Evolutionary conservation across 176 grass and related monocot genomes (phyloP).

Genomic region (Cenchrus fungigraminus): DNA sequence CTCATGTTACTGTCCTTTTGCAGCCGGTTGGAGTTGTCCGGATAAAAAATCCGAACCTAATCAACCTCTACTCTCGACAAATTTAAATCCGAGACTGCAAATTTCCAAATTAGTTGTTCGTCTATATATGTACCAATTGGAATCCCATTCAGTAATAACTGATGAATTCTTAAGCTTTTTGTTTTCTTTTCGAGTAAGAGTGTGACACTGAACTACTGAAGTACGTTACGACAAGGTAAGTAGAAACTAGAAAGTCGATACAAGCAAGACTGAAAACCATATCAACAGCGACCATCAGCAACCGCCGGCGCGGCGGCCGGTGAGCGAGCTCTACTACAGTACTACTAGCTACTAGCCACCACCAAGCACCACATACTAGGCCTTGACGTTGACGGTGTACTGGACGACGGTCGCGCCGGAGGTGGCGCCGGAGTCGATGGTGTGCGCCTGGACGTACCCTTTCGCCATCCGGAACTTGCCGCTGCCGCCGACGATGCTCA

Average conservation of each 20-base stretch:
- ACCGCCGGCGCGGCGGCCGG: no score
- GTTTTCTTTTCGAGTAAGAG: no score
- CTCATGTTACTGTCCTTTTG: neutral
- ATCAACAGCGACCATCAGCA: no score
- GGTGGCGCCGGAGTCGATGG: neutral
- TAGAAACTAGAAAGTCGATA: neutral
- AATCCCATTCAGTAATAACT: no score
- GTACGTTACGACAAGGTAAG: no score
- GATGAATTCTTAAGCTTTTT: no score
- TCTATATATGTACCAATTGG: no score
- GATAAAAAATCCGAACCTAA: neutral
- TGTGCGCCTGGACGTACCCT: constrained; percentile 61
- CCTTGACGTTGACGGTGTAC: constrained; percentile 67
- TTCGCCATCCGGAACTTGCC: constrained; percentile 66
- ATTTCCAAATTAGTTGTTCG: neutral
- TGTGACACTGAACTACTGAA: no score
- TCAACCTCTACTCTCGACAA: neutral
- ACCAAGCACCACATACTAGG: neutral
- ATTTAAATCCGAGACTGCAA: neutral
- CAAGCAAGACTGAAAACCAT: no score
- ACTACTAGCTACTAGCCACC: neutral
- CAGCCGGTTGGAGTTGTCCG: neutral
- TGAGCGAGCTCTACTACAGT: neutral
- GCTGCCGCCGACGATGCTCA: constrained; percentile 70
- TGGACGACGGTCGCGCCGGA: constrained; percentile 58